phyloP scores from a whole-genome alignment of 73 alveolate genomes.

The Uronychia setigera region DNA sequence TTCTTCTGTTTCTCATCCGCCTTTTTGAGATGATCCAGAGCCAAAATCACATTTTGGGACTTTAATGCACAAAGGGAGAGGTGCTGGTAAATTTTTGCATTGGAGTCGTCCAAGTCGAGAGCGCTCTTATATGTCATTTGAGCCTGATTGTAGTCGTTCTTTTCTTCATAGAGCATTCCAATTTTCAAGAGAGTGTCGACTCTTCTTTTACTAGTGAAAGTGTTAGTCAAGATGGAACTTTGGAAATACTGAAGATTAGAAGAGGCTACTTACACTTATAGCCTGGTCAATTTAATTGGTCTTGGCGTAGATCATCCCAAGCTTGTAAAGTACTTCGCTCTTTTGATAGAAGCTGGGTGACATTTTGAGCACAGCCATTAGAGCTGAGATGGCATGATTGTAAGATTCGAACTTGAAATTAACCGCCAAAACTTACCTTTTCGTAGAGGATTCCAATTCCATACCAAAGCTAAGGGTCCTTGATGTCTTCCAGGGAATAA shows the following conservation, averaged over 20 bases:
- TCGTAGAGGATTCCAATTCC: conserved; percentile 79
- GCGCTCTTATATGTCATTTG: conserved; percentile 65
- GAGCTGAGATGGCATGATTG: conserved; percentile 71
- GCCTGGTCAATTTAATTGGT: conserved; percentile 65
- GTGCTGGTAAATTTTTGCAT: conserved; percentile 64
- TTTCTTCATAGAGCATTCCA: conserved; percentile 72
- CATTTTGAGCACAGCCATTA: conserved; percentile 69
- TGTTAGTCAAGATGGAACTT: conserved; percentile 67
- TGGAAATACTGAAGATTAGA: conserved; percentile 30
- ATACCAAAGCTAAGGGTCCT: conserved; percentile 81
- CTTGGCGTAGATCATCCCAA: conserved; percentile 68
- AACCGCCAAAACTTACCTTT: conserved; percentile 16
- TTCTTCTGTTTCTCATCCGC: conserved; percentile 64
- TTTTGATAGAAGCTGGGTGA: conserved; percentile 72
- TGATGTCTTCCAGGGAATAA: conserved; percentile 64
- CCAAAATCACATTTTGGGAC: neutral
- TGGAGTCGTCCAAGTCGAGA: conserved; percentile 56
- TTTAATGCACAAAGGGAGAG: conserved; percentile 14
- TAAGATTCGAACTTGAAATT: conserved; percentile 58
- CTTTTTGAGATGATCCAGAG: conserved; percentile 54
- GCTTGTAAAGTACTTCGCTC: conserved; percentile 68
- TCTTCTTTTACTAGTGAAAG: conserved; percentile 60
- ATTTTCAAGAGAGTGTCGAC: conserved; percentile 72
- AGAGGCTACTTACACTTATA: conserved; percentile 16
- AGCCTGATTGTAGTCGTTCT: conserved; percentile 58